Evolutionary conservation across 2,329 filamentous ascomycete genomes (phyloP).

Genomic region (Fusarium agapanthi): DNA sequence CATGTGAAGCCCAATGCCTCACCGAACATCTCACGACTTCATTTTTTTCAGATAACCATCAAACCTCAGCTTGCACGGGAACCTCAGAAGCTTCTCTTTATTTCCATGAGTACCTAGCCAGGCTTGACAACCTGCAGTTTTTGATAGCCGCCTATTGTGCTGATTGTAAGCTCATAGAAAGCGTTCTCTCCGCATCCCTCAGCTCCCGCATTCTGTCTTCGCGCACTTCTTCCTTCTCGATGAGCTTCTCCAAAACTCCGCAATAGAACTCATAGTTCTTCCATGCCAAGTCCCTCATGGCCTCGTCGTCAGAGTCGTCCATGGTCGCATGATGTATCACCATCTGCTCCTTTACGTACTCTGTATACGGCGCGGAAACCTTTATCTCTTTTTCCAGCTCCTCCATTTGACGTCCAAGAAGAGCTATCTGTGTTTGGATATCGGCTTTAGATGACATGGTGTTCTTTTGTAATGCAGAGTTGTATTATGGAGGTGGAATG

Average conservation of each 20-base stretch:
- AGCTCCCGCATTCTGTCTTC: neutral
- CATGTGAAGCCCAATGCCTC: accelerated
- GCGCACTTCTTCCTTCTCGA: accelerated
- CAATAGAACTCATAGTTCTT: neutral
- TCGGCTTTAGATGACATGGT: neutral
- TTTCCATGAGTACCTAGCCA: accelerated
- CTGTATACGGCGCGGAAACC: neutral
- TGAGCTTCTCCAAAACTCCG: accelerated
- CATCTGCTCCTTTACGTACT: neutral
- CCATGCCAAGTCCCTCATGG: neutral
- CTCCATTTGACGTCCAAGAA: accelerated
- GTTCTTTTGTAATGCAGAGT: no score
- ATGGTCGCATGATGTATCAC: no score
- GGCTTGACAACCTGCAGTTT: accelerated
- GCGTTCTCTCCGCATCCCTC: neutral
- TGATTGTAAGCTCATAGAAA: neutral
- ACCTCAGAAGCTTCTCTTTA: accelerated
- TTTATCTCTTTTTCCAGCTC: neutral
- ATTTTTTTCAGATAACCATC: neutral
- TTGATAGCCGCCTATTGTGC: accelerated
- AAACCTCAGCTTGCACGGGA: accelerated
- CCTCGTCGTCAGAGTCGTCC: no score
- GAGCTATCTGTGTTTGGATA: neutral
- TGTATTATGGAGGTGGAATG: neutral
- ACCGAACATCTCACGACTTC: accelerated